A percentile compares a stretch with the other conserved stretches of the same genome.
phyloP scores from a whole-genome alignment of 1,139 yeast genomes.

The Nadsonia starkeyi-henricii region DNA sequence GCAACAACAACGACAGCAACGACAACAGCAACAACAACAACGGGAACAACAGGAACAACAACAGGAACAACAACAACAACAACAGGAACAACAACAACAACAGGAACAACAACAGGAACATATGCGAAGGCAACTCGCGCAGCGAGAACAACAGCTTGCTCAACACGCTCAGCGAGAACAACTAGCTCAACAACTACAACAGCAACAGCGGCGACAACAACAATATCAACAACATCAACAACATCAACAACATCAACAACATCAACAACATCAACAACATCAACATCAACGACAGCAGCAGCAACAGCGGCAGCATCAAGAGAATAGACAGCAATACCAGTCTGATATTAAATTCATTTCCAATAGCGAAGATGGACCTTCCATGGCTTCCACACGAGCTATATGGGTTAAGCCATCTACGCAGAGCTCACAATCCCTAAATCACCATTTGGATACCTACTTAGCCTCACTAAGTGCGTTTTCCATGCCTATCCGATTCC shows the following conservation, averaged over 20 bases:
- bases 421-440: conserved; percentile 17
- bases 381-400: conserved; percentile 8
- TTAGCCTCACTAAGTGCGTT: conserved; percentile 28
- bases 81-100: too few relatives aligned
- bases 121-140: too few relatives aligned
- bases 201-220: conserved; percentile 1
- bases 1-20: too few relatives aligned
- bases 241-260: conserved; percentile 2
- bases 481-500: conserved; percentile 22
- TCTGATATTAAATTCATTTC: neutral
- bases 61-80: too few relatives aligned
- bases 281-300: conserved; percentile 1
- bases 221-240: neutral
- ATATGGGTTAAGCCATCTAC: conserved; percentile 25
- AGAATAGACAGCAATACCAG: neutral
- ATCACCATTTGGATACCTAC: conserved; percentile 22
- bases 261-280: conserved; percentile 2
- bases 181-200: neutral
- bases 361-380: neutral
- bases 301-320: conserved; percentile 1
- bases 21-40: too few relatives aligned
- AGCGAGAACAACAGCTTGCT: too few relatives aligned
- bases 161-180: too few relatives aligned
- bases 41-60: too few relatives aligned
- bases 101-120: too few relatives aligned